Evolutionary conservation across 306 rosid genomes (phyloP).

Genomic region (Neltuma alba): DNA sequence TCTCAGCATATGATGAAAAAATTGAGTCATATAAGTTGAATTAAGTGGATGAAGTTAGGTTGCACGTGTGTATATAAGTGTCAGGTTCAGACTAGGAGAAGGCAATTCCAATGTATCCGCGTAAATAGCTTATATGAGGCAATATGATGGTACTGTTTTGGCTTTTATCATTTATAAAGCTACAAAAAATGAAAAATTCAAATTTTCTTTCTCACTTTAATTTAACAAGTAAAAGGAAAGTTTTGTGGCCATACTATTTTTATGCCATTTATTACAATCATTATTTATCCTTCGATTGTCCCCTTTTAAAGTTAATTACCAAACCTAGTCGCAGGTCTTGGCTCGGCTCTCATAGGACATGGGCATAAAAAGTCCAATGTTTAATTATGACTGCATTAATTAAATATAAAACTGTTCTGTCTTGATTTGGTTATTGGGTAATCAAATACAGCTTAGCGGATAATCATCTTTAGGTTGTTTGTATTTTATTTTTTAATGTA

Average conservation of each 20-base stretch:
- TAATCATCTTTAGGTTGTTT: no score
- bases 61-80: not conserved
- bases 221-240: not conserved
- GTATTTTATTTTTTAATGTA: no score
- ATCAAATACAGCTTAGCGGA: no score
- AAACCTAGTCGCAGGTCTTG: conserved; percentile 3
- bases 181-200: not conserved
- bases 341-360: not conserved
- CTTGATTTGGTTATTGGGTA: not conserved
- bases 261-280: not conserved
- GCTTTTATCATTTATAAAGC: conserved; percentile 18
- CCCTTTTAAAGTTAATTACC: not conserved
- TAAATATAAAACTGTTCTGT: not conserved
- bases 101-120: not conserved
- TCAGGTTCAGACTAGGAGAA: not conserved
- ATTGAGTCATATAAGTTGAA: no score
- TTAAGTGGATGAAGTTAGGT: not conserved
- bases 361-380: not conserved
- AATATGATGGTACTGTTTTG: conserved; percentile 34
- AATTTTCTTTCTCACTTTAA: not conserved
- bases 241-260: not conserved
- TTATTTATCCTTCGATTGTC: not conserved
- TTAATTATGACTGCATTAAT: no score
- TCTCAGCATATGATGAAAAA: no score
- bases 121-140: not conserved